A percentile compares a stretch with the other conserved stretches of the same genome.
These are phyloP conservation scores for Aeschynomene evenia DNA, from an alignment of 306 rosid genomes.

Conservation along the genomic window DNA sequence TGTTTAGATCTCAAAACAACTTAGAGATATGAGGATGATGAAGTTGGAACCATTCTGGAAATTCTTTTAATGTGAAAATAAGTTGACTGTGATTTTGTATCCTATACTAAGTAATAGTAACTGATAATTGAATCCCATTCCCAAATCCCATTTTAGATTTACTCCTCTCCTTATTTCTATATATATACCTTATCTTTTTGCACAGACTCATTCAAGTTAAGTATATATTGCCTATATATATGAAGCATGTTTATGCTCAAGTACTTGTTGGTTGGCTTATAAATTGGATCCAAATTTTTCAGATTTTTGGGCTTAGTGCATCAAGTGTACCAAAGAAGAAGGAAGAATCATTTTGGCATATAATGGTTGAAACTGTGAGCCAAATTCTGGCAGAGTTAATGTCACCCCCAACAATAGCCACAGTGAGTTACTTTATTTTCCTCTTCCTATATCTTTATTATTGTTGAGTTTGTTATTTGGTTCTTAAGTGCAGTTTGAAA, in stretches of 20 bases:
- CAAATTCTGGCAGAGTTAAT: constrained; percentile 46
- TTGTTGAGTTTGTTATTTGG: background rate
- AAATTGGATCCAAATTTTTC: background rate
- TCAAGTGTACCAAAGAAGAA: background rate
- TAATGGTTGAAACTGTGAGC: constrained; percentile 17
- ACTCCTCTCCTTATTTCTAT: too few relatives aligned
- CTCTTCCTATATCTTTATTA: background rate
- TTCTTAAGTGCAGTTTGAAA: background rate
- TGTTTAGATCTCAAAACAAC: too few relatives aligned
- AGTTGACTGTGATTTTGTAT: background rate
- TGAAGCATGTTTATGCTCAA: background rate
- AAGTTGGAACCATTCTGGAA: too few relatives aligned
- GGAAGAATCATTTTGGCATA: constrained; percentile 33
- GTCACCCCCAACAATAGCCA: constrained; percentile 79
- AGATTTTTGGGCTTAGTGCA: constrained; percentile 38
- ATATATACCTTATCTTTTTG: too few relatives aligned
- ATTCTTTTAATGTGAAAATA: background rate
- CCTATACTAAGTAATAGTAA: too few relatives aligned
- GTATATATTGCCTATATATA: background rate
- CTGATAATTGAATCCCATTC: too few relatives aligned
- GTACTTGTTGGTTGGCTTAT: background rate
- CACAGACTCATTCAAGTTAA: background rate
- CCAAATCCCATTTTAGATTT: too few relatives aligned
- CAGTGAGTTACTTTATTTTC: constrained; percentile 45
- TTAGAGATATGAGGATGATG: too few relatives aligned